These are phyloP conservation scores for Pythium rhizo-oryzae DNA, from an alignment of 352 stramenopile genomes.

Conservation along the genomic window DNA sequence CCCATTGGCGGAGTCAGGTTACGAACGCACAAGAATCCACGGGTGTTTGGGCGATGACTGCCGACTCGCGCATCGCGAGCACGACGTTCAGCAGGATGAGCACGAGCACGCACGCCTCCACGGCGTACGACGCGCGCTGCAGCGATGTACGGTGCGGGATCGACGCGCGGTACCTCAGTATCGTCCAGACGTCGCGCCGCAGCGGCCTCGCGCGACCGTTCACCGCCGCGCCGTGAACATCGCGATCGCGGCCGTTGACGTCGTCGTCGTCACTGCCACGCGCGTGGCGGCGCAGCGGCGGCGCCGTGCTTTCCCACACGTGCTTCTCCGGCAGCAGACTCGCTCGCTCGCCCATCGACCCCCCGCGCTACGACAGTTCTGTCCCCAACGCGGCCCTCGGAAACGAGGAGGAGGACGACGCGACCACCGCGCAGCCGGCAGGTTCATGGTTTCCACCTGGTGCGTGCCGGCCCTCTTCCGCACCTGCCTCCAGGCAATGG, in stretches of 20 bases:
- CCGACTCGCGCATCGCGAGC: constrained; percentile 70
- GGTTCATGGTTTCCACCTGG: not conserved
- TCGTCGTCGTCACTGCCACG: constrained; percentile 17
- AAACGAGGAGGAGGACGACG: no score
- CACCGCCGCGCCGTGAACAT: constrained; percentile 7
- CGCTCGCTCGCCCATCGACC: constrained; percentile 26
- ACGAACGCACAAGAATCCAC: constrained; percentile 5
- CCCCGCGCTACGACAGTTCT: not conserved
- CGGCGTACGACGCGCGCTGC: constrained; percentile 65
- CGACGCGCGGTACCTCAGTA: constrained; percentile 76
- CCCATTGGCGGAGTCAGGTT: not conserved
- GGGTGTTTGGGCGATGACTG: constrained; percentile 25
- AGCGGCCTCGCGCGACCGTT: constrained; percentile 25
- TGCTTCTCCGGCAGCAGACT: constrained; percentile 35
- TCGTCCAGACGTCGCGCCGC: constrained; percentile 69
- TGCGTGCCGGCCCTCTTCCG: not conserved
- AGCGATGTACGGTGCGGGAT: constrained; percentile 57
- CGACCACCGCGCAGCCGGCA: no score
- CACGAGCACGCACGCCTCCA: constrained; percentile 68
- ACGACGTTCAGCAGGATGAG: constrained; percentile 82
- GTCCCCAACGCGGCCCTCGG: not conserved
- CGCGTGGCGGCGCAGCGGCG: not conserved
- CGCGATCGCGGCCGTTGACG: constrained; percentile 4
- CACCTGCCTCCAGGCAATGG: not conserved
- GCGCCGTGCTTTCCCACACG: constrained; percentile 36